A percentile compares a stretch with the other conserved stretches of the same genome.
These are phyloP conservation scores for Cinnamomum chago DNA, from an alignment of 164 flowering plant species.

Conservation along the genomic window DNA sequence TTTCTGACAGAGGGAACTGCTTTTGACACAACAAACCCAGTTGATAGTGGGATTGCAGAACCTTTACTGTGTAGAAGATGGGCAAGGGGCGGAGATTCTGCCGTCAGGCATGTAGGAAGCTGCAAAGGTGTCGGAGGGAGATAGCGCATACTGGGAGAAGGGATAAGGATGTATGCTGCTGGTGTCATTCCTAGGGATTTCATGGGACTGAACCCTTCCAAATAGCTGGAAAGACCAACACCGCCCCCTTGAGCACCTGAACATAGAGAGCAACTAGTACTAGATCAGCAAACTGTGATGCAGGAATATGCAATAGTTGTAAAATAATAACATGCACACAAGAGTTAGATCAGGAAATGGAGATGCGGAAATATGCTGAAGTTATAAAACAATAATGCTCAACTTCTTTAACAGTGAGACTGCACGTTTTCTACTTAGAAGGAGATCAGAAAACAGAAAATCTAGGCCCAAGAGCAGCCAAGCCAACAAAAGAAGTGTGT, in stretches of 20 bases:
- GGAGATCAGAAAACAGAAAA: too few species aligned
- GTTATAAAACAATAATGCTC: too few species aligned
- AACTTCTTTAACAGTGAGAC: too few species aligned
- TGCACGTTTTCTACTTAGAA: too few species aligned
- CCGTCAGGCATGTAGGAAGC: constrained; percentile 90
- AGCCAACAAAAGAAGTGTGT: too few species aligned
- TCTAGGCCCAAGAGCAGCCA: too few species aligned
- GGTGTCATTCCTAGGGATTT: constrained; percentile 80
- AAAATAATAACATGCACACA: too few species aligned
- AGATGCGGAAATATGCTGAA: too few species aligned
- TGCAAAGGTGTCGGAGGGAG: constrained; percentile 80
- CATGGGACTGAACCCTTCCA: constrained; percentile 86
- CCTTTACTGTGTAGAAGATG: constrained; percentile 98
- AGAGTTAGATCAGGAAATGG: neutral
- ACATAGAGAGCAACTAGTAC: constrained; percentile 32
- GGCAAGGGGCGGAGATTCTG: constrained; percentile 96
- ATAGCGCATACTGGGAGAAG: constrained; percentile 87
- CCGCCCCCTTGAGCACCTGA: constrained; percentile 40
- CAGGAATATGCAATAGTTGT: too few species aligned
- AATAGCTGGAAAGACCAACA: constrained; percentile 35
- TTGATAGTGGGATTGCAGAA: constrained; percentile 80
- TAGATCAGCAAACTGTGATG: neutral
- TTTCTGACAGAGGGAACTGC: constrained; percentile 77
- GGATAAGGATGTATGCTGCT: constrained; percentile 67
- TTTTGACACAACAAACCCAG: constrained; percentile 87